Conservation (phyloP, 2,329 filamentous ascomycete genomes). For the Coleophoma crateriformis region DNA sequence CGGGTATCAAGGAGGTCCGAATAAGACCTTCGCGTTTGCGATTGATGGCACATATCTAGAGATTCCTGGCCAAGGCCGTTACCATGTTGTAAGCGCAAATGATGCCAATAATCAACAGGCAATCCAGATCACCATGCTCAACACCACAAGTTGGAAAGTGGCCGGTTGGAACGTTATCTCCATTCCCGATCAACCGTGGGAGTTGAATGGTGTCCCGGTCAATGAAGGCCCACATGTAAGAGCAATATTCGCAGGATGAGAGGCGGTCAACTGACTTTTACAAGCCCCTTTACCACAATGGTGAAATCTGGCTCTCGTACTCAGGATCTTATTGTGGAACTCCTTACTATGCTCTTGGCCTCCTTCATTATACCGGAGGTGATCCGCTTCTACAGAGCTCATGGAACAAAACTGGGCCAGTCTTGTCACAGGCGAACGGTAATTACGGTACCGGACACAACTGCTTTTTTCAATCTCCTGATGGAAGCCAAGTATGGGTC, state of each 20-base stretch:
- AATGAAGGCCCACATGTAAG: slow-evolving; percentile 4
- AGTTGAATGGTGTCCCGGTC: slow-evolving; percentile 3
- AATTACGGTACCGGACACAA: slow-evolving; percentile 12
- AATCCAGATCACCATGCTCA: slow-evolving; percentile 7
- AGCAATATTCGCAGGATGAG: background rate
- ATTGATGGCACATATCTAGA: slow-evolving; percentile 4
- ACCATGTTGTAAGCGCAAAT: slow-evolving; percentile 8
- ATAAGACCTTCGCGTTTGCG: background rate
- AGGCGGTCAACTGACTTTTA: background rate
- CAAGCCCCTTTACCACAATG: slow-evolving; percentile 9
- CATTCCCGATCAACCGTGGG: slow-evolving; percentile 11
- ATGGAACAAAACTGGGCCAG: slow-evolving; percentile 9
- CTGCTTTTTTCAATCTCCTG: slow-evolving; percentile 6
- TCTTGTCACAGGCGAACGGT: slow-evolving; percentile 10
- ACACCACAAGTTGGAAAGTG: slow-evolving; percentile 8
- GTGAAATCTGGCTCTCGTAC: slow-evolving; percentile 11
- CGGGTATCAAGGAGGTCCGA: background rate
- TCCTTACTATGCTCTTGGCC: slow-evolving; percentile 9
- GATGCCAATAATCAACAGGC: slow-evolving; percentile 6
- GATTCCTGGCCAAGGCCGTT: slow-evolving; percentile 6
- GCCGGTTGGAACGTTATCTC: slow-evolving; percentile 11
- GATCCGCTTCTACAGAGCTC: slow-evolving; percentile 1
- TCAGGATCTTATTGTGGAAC: slow-evolving; percentile 10
- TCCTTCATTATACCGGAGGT: slow-evolving; percentile 9
- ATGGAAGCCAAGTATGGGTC: slow-evolving; percentile 1